Base-by-base conservation (phyloP, 805 yeast species). In the Sugiyamaella floridensis region DNA sequence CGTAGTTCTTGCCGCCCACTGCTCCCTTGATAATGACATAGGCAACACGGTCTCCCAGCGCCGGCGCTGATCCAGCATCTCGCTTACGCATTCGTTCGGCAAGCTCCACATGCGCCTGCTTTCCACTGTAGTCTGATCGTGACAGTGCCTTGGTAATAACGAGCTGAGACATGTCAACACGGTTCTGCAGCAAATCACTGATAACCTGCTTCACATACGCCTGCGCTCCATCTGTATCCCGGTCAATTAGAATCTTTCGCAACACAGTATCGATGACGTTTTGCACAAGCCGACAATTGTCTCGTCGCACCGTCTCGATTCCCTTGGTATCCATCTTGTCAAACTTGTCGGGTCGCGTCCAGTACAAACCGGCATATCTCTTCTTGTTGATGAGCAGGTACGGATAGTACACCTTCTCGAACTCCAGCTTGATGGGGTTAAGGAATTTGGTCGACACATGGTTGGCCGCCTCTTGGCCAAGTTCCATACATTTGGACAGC, bases 281-380 rank as follows among this genome's bases (percentile, higher is more conserved):
- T 60, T 90, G 96, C 3, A 95, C 99, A 59, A 93, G 73, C 43
- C 96, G 80, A 70, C 99, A 93, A 59, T 95, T 95, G 66, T 93
- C 99, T 75, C 99, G 82, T 69, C 99, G 83, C 43, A 93, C 99
- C 0, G 99, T 93, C 64, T 95, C 99, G 56, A 93, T 85, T 68
- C 99, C 99, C 65, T 93, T 93, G 34, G 97, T 92, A 67, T 93
- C 99, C 89, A 93, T 85, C 70, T 93, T 93, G 68, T 95, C 99
- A 63, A 80, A 88, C 58, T 87, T 88, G n/a, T 87, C 81, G 0
- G 97, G 85, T 46, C 80, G 79, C 0, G 99, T 93, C 99, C 99
- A 93, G 65, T 83, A 92, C 44, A 93, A 74, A 0, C 99, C 99
- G 1, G 99, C 99, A 65, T 93, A 93, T 68, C 99, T 79, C 71